Evolutionary conservation across 2,329 filamentous ascomycete genomes (phyloP).

Genomic region (Blumeriella jaapii): DNA sequence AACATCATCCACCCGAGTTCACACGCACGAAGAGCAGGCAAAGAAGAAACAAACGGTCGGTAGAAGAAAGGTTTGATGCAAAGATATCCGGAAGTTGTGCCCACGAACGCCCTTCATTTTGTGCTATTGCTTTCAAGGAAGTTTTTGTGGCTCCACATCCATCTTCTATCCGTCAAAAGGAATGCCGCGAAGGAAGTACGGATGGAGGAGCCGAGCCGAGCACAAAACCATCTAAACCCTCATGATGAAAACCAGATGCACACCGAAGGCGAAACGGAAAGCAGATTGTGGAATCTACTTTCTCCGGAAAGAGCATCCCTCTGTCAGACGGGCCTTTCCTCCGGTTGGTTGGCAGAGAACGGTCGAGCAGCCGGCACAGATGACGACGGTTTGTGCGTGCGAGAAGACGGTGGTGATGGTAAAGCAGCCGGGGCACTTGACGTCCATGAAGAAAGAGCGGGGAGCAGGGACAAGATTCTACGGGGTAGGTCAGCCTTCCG

Average conservation of each 20-base stretch:
- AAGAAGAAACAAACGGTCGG: slow-evolving; percentile 30
- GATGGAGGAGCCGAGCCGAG: slow-evolving; percentile 20
- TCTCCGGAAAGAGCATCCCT: slow-evolving; percentile 99
- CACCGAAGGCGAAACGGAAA: slow-evolving; percentile 22
- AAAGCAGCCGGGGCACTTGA: slow-evolving; percentile 99
- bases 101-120: slow-evolving; percentile 49
- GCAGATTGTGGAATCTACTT: slow-evolving; percentile 62
- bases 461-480: slow-evolving; percentile 90
- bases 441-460: slow-evolving; percentile 99
- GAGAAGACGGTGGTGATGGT: slow-evolving; percentile 99
- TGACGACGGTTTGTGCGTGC: slow-evolving; percentile 99
- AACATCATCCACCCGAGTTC: slow-evolving; percentile 6
- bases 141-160: slow-evolving; percentile 37
- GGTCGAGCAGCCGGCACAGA: slow-evolving; percentile 99
- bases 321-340: slow-evolving; percentile 96
- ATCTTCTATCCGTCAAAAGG: slow-evolving; percentile 63
- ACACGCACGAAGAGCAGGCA: slow-evolving; percentile 16
- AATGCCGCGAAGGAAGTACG: slow-evolving; percentile 29
- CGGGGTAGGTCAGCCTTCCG: slow-evolving; percentile 14
- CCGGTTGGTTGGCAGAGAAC: slow-evolving; percentile 99
- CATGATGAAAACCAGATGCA: slow-evolving; percentile 23
- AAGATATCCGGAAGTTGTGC: slow-evolving; percentile 70
- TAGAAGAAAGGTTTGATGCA: slow-evolving; percentile 43
- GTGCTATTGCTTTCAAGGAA: slow-evolving; percentile 38
- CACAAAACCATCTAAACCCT: slow-evolving; percentile 19